A percentile compares a stretch with the other conserved stretches of the same genome.
These are phyloP conservation scores for Mucor lusitanicus DNA, from an alignment of 371 early-diverging fungal genomes.

Conservation along the genomic window DNA sequence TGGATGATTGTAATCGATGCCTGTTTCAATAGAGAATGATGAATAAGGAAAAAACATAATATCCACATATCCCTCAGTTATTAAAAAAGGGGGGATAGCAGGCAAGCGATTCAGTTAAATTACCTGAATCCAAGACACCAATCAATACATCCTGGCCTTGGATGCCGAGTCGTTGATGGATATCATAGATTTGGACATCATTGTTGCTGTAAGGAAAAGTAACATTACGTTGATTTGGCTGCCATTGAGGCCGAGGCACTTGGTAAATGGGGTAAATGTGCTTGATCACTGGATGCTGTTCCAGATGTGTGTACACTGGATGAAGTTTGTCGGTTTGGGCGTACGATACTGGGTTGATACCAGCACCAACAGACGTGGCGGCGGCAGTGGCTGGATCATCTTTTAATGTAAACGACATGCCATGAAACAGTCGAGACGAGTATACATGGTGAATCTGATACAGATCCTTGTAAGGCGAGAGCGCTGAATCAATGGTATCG, in stretches of 20 bases:
- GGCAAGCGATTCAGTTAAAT: no score
- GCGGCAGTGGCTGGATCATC: not conserved
- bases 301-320: constrained; percentile 25
- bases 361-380: not conserved
- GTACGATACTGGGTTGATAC: not conserved
- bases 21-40: constrained; percentile 14
- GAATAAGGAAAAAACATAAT: not conserved
- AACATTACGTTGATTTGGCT: not conserved
- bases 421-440: constrained; percentile 26
- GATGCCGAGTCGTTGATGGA: constrained; percentile 33
- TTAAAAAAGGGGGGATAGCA: not conserved
- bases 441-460: constrained; percentile 33
- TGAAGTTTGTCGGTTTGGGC: constrained; percentile 13
- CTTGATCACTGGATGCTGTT: constrained; percentile 19
- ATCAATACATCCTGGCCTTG: constrained; percentile 70
- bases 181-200: constrained; percentile 29
- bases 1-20: constrained; percentile 68
- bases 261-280: constrained; percentile 33
- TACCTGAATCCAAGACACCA: constrained; percentile 72
- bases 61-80: not conserved
- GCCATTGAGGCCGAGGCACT: constrained; percentile 33
- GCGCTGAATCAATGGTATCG: not conserved
- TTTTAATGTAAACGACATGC: constrained; percentile 27
- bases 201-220: constrained; percentile 13
- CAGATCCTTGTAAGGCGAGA: constrained; percentile 3